These are phyloP conservation scores for Candida michaelii DNA, from an alignment of 805 yeast genomes.

Conservation along the genomic window DNA sequence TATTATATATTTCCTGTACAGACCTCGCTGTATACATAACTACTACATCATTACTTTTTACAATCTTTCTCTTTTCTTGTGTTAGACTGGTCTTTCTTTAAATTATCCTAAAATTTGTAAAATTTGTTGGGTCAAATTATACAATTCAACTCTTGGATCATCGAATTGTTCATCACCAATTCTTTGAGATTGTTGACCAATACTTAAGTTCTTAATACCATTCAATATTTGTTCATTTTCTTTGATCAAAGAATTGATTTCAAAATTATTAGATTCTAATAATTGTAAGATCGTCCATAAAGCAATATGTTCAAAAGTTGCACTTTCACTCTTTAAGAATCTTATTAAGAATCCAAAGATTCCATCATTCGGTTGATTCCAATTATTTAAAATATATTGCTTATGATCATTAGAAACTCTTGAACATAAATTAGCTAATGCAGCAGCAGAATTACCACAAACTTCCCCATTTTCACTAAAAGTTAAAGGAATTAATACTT, in stretches of 20 bases:
- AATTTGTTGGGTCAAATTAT: constrained; percentile 66
- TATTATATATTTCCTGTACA: constrained; percentile 1
- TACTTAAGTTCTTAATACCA: constrained; percentile 51
- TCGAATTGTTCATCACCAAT: constrained; percentile 45
- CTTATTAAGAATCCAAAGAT: constrained; percentile 78
- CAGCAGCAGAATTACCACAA: constrained; percentile 98
- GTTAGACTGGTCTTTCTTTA: too few species aligned
- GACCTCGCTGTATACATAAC: constrained; percentile 2
- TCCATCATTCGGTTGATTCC: constrained; percentile 83
- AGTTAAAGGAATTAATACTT: constrained; percentile 89
- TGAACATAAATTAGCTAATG: constrained; percentile 92
- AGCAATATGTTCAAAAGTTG: constrained; percentile 97
- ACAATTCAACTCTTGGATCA: constrained; percentile 64
- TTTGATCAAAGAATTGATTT: constrained; percentile 56
- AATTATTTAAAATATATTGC: constrained; percentile 67
- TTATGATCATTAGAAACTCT: constrained; percentile 77
- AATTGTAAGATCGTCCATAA: constrained; percentile 94
- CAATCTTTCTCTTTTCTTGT: too few species aligned
- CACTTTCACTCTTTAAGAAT: constrained; percentile 79
- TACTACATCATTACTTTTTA: too few species aligned
- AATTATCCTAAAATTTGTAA: constrained; percentile 48
- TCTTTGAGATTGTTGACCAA: constrained; percentile 34
- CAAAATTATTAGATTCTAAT: constrained; percentile 78
- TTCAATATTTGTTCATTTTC: constrained; percentile 53
- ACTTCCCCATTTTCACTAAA: constrained; percentile 87